Conservation (phyloP, 768 basidiomycete species). For the Chiua virens region DNA sequence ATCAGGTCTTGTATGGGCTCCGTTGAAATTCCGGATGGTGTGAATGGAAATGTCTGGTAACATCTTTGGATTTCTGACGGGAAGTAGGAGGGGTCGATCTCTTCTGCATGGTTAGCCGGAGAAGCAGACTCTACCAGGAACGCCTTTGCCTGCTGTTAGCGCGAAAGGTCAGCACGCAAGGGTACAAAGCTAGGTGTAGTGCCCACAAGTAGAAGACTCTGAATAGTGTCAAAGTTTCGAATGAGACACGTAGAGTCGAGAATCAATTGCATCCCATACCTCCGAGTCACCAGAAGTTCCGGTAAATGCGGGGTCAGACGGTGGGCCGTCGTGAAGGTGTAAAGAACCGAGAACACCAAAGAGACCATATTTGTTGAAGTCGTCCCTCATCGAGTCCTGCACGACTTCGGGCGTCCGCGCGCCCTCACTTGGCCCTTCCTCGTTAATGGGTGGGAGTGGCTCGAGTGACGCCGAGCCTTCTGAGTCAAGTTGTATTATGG, state of each 20-base stretch:
- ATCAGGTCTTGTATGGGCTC: conserved; percentile 40
- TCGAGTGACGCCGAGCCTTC: conserved; percentile 34
- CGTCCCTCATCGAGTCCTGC: not conserved
- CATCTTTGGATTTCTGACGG: conserved; percentile 44
- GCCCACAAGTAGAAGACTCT: conserved; percentile 47
- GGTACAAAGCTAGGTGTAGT: not conserved
- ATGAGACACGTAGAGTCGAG: conserved; percentile 3
- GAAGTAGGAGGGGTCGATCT: conserved; percentile 46
- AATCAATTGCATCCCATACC: conserved; percentile 31
- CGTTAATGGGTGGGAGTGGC: conserved; percentile 44
- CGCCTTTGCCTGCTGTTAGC: conserved; percentile 11
- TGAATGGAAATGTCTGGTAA: conserved; percentile 46
- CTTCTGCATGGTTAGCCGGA: conserved; percentile 25
- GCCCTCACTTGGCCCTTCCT: conserved; percentile 17
- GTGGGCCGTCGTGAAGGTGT: conserved; percentile 38
- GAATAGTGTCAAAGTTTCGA: not conserved
- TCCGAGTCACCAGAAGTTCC: conserved; percentile 51
- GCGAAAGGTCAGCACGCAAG: not conserved
- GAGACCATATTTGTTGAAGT: conserved; percentile 21
- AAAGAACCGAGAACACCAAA: conserved; percentile 44
- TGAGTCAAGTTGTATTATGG: conserved; percentile 37
- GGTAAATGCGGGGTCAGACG: conserved; percentile 30
- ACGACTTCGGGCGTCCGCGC: conserved; percentile 24
- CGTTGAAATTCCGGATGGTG: conserved; percentile 36
- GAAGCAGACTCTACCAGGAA: conserved; percentile 2